Evolutionary conservation across 2,329 filamentous ascomycete species (phyloP).

Genomic region (Conoideocrella luteorostrata): DNA sequence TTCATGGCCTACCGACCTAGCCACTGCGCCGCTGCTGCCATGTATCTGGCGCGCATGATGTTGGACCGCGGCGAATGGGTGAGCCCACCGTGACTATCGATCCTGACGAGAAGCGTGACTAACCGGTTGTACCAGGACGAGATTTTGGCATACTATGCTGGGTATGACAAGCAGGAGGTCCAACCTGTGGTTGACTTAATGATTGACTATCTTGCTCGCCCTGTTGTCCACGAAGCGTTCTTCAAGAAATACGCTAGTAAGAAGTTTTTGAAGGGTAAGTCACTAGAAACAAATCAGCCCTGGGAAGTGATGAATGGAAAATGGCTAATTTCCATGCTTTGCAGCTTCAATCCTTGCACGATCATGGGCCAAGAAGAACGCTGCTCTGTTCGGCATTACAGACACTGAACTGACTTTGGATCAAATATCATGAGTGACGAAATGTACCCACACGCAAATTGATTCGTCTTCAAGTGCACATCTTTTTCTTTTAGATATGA

Average conservation of each 20-base stretch:
- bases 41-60: conserved; percentile 90
- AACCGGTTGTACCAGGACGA: conserved; percentile 72
- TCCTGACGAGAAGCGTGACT: background rate
- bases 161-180: conserved; percentile 89
- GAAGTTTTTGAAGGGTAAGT: conserved; percentile 92
- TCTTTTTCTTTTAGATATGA: conserved; percentile 18
- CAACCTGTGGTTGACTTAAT: conserved; percentile 88
- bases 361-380: conserved; percentile 86
- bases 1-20: conserved; percentile 88
- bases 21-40: conserved; percentile 83
- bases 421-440: conserved; percentile 30
- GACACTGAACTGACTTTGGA: conserved; percentile 45
- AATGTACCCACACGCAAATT: conserved; percentile 2
- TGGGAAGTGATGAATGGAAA: background rate
- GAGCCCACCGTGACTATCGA: conserved; percentile 30
- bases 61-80: conserved; percentile 89
- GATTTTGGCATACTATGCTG: conserved; percentile 83
- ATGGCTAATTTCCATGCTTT: conserved; percentile 13
- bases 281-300: background rate
- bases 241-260: conserved; percentile 99
- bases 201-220: conserved; percentile 91
- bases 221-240: conserved; percentile 91
- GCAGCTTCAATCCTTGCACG: conserved; percentile 84
- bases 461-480: conserved; percentile 8
- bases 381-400: conserved; percentile 46